Evolutionary conservation across 2,329 filamentous ascomycete species (phyloP).

Genomic region (Penicillium frequentans): DNA sequence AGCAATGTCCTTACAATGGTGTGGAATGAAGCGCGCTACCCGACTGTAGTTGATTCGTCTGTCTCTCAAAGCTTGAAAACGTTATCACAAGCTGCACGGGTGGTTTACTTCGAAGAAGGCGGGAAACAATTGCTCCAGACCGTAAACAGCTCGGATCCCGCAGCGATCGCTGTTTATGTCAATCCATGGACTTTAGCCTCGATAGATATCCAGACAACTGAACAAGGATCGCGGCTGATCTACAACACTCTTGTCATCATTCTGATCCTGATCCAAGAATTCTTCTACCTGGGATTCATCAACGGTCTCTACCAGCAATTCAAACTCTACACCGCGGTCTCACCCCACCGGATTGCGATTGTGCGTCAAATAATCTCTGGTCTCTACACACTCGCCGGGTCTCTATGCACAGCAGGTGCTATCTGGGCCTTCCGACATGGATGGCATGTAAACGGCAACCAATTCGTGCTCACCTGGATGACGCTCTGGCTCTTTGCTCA

Average conservation of each 20-base stretch:
- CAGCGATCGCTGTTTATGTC: constrained; percentile 36
- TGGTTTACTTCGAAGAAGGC: constrained; percentile 36
- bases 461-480: constrained; percentile 48
- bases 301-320: constrained; percentile 46
- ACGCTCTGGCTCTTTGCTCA: constrained; percentile 47
- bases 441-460: constrained; percentile 42
- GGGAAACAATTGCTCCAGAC: constrained; percentile 30
- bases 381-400: constrained; percentile 42
- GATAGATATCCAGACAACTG: constrained; percentile 43
- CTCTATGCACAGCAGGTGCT: constrained; percentile 41
- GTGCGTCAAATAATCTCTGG: constrained; percentile 37
- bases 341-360: constrained; percentile 30
- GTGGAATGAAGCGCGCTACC: constrained; percentile 50
- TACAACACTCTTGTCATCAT: constrained; percentile 50
- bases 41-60: constrained; percentile 37
- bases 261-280: constrained; percentile 49
- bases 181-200: constrained; percentile 39
- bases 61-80: constrained; percentile 32
- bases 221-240: constrained; percentile 43
- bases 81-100: constrained; percentile 34
- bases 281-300: constrained; percentile 49
- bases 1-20: constrained; percentile 40
- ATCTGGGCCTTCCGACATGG: constrained; percentile 47
- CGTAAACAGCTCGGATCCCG: constrained; percentile 25
- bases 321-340: constrained; percentile 37